A percentile compares a stretch with the other conserved stretches of the same genome.
Conservation (phyloP, 2,329 filamentous ascomycete genomes). For the Gyromitra esculenta region DNA sequence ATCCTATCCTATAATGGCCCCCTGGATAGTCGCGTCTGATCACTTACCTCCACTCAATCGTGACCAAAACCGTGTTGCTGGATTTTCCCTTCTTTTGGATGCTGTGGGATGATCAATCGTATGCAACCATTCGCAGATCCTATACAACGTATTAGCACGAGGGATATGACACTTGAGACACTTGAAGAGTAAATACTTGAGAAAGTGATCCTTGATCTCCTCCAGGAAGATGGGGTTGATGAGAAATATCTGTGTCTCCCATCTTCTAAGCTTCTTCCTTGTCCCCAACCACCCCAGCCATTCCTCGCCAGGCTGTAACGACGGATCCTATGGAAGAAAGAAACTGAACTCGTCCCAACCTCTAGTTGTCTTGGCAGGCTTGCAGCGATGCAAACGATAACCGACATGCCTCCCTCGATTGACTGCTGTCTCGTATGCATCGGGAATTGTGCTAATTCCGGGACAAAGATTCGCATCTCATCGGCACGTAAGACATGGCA, state of each 20-base stretch:
- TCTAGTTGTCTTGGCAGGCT: not conserved
- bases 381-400: conserved; percentile 17
- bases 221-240: not conserved
- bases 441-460: conserved; percentile 24
- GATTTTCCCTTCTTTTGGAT: not conserved
- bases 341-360: conserved; percentile 8
- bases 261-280: not conserved
- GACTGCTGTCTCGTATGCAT: conserved; percentile 17
- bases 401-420: not conserved
- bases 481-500: not conserved
- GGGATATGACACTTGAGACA: not conserved
- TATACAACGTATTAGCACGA: not conserved
- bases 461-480: not conserved
- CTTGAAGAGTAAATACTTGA: not conserved
- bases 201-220: not conserved
- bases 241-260: not conserved
- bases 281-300: conserved; percentile 22
- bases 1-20: not conserved
- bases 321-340: conserved; percentile 15
- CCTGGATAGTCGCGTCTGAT: not conserved
- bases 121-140: not conserved
- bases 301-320: not conserved
- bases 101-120: not conserved
- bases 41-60: not conserved
- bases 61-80: not conserved